Evolutionary conservation across 2,329 filamentous ascomycete species (phyloP).

Genomic region (Phyllosticta ampelicida): DNA sequence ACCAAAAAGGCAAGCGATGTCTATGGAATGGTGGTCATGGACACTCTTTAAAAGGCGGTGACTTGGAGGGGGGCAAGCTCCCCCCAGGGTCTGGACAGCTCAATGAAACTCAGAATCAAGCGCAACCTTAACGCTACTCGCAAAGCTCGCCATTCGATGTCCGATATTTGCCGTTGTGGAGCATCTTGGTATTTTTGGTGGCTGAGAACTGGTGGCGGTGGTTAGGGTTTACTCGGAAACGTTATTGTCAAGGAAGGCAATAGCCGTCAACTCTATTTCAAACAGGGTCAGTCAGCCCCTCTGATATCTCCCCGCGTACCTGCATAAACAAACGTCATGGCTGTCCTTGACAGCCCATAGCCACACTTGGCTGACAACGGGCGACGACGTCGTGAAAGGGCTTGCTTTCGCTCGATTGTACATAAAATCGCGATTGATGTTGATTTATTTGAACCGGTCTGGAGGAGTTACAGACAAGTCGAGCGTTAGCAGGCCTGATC

Average conservation of each 20-base stretch:
- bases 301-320: not conserved
- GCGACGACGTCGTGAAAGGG: not conserved
- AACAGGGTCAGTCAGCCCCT: not conserved
- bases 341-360: not conserved
- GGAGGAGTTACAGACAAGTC: not conserved
- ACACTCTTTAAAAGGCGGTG: not conserved
- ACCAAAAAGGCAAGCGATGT: not conserved
- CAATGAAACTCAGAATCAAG: not conserved
- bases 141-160: not conserved
- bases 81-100: not conserved
- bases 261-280: not conserved
- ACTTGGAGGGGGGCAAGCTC: not conserved
- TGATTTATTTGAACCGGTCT: too few relatives aligned
- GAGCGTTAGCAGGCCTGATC: not conserved
- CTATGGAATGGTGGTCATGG: not conserved
- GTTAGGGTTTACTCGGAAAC: not conserved
- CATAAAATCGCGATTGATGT: not conserved
- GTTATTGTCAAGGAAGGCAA: not conserved
- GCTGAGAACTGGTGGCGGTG: not conserved
- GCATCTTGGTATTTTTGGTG: not conserved
- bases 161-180: not conserved
- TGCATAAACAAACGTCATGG: not conserved
- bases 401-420: not conserved
- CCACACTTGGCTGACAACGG: not conserved
- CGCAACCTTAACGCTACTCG: not conserved